Percentiles rank a stretch among this genome's conserved stretches.
Conservation (phyloP, 2,329 filamentous ascomycete species). For the Aureobasidium sp. region DNA sequence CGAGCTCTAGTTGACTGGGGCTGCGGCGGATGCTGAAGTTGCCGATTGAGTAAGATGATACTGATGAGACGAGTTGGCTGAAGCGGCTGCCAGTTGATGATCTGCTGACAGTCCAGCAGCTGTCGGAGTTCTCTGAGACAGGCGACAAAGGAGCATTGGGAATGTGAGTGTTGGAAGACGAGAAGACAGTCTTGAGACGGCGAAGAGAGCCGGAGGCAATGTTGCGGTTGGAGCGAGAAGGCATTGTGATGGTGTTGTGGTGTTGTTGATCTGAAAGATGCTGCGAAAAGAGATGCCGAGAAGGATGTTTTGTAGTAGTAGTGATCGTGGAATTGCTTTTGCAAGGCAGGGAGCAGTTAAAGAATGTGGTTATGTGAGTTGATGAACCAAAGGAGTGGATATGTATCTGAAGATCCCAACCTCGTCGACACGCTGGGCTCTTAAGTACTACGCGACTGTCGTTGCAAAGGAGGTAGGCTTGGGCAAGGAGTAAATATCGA, state of each 20-base stretch:
- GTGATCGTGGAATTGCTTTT: slow-evolving; percentile 10
- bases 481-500: slow-evolving; percentile 16
- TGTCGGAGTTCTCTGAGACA: slow-evolving; percentile 1
- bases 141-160: slow-evolving; percentile 8
- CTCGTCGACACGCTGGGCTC: slow-evolving; percentile 5
- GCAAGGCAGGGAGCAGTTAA: slow-evolving; percentile 9
- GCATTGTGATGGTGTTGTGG: neutral
- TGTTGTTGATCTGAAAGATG: neutral
- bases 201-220: slow-evolving; percentile 16
- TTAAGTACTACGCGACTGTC: slow-evolving; percentile 13
- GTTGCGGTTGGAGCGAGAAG: slow-evolving; percentile 12
- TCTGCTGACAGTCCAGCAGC: slow-evolving; percentile 12
- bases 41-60: slow-evolving; percentile 15
- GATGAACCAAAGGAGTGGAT: slow-evolving; percentile 12
- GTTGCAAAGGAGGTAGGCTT: slow-evolving; percentile 15
- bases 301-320: slow-evolving; percentile 1
- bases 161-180: slow-evolving; percentile 10
- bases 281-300: neutral
- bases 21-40: slow-evolving; percentile 18
- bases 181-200: slow-evolving; percentile 15
- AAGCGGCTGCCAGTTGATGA: slow-evolving; percentile 14
- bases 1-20: slow-evolving; percentile 18
- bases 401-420: slow-evolving; percentile 11
- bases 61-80: slow-evolving; percentile 17
- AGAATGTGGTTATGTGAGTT: slow-evolving; percentile 10